These are phyloP conservation scores for Neodidymelliopsis sp. DNA, from an alignment of 2,329 filamentous ascomycete genomes.

Conservation along the genomic window DNA sequence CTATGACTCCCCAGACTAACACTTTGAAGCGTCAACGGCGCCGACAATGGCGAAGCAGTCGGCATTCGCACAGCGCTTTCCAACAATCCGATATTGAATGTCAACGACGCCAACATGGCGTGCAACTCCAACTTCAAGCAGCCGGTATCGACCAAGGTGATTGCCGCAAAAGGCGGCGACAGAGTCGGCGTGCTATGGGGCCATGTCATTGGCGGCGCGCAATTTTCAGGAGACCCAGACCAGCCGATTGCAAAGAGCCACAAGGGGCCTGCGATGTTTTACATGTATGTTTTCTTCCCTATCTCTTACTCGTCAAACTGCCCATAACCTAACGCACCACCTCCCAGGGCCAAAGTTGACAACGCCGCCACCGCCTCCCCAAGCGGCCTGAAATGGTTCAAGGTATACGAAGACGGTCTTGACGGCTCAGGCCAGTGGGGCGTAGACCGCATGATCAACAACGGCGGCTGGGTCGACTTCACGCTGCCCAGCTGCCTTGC, in stretches of 20 bases:
- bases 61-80: constrained; percentile 59
- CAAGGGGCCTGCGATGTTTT: constrained; percentile 54
- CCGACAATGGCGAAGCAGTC: constrained; percentile 58
- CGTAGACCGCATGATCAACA: constrained; percentile 58
- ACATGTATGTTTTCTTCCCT: constrained; percentile 36
- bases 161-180: constrained; percentile 61
- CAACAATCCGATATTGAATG: constrained; percentile 61
- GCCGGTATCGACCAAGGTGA: constrained; percentile 50
- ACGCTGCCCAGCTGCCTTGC: constrained; percentile 48
- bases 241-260: constrained; percentile 59
- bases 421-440: constrained; percentile 54
- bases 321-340: constrained; percentile 8
- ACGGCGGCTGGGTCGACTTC: constrained; percentile 56
- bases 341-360: constrained; percentile 49
- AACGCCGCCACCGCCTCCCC: constrained; percentile 48
- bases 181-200: constrained; percentile 62
- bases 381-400: constrained; percentile 53
- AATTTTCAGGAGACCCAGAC: constrained; percentile 55
- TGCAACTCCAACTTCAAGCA: constrained; percentile 55
- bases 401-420: constrained; percentile 52
- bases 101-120: constrained; percentile 56
- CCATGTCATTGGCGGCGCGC: constrained; percentile 62
- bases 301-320: background rate
- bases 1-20: constrained; percentile 1
- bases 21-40: constrained; percentile 31